These are phyloP conservation scores for Triangularia setosa DNA, from an alignment of 2,329 filamentous ascomycete genomes.

Conservation along the genomic window DNA sequence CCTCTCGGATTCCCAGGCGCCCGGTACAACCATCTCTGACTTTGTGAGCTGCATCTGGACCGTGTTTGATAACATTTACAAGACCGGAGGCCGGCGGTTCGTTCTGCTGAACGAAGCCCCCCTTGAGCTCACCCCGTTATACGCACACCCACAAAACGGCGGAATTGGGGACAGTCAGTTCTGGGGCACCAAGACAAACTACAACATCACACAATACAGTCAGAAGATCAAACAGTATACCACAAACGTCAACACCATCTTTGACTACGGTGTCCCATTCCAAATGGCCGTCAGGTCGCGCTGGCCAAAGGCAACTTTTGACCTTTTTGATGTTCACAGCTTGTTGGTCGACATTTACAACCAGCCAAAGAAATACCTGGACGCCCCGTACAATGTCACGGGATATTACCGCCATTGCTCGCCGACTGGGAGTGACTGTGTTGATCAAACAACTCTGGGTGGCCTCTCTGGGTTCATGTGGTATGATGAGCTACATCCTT, in stretches of 20 bases:
- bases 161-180: constrained; percentile 41
- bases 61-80: constrained; percentile 60
- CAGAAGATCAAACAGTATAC: constrained; percentile 49
- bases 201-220: constrained; percentile 46
- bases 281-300: constrained; percentile 41
- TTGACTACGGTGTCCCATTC: constrained; percentile 47
- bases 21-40: constrained; percentile 56
- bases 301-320: constrained; percentile 58
- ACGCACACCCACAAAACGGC: constrained; percentile 47
- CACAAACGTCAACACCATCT: constrained; percentile 46
- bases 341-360: constrained; percentile 63
- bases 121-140: constrained; percentile 64
- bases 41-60: constrained; percentile 67
- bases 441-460: constrained; percentile 32
- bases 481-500: constrained; percentile 71
- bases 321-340: constrained; percentile 63
- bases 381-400: constrained; percentile 59
- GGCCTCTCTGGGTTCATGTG: constrained; percentile 62
- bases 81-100: constrained; percentile 64
- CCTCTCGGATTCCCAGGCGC: constrained; percentile 59
- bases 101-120: constrained; percentile 68
- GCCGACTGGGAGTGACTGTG: constrained; percentile 33
- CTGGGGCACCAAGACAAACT: constrained; percentile 43
- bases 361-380: constrained; percentile 58
- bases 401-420: constrained; percentile 55